Percentiles rank a stretch among this genome's conserved stretches.
phyloP scores from a whole-genome alignment of 176 grass and related monocot genomes.

The Thalia dealbata region DNA sequence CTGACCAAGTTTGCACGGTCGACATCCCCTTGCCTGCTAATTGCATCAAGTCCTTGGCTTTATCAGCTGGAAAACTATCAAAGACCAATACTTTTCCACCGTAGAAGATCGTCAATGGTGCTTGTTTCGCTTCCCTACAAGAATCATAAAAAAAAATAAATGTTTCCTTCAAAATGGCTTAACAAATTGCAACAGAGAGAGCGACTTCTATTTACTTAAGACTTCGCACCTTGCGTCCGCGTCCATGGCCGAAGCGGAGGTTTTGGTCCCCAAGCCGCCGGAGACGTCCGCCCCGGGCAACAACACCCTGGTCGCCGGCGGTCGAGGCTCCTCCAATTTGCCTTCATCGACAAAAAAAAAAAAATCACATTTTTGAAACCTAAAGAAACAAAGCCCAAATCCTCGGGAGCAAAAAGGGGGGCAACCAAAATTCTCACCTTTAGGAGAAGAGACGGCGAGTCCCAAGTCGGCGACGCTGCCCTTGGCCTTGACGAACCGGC shows the following conservation, averaged over 20 bases:
- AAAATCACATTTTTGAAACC: too few species aligned
- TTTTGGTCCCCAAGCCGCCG: neutral
- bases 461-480: slow-evolving; percentile 14
- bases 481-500: slow-evolving; percentile 62
- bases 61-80: slow-evolving; percentile 38
- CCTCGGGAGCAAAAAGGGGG: too few species aligned
- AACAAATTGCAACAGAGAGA: too few species aligned
- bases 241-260: neutral
- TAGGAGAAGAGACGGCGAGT: neutral
- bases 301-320: neutral
- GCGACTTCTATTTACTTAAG: too few species aligned
- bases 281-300: neutral
- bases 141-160: neutral
- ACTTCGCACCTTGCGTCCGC: neutral
- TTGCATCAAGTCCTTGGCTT: slow-evolving; percentile 33
- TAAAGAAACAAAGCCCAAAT: too few species aligned
- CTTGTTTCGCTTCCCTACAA: slow-evolving; percentile 22
- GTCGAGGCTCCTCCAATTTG: neutral
- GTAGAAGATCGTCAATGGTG: slow-evolving; percentile 53
- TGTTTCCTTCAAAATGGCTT: neutral
- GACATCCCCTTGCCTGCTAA: slow-evolving; percentile 12
- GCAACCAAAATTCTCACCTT: too few species aligned
- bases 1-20: neutral
- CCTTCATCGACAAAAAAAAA: neutral
- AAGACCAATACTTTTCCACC: slow-evolving; percentile 39